phyloP scores from a whole-genome alignment of 768 basidiomycete genomes.

The Lyophyllum atratum region DNA sequence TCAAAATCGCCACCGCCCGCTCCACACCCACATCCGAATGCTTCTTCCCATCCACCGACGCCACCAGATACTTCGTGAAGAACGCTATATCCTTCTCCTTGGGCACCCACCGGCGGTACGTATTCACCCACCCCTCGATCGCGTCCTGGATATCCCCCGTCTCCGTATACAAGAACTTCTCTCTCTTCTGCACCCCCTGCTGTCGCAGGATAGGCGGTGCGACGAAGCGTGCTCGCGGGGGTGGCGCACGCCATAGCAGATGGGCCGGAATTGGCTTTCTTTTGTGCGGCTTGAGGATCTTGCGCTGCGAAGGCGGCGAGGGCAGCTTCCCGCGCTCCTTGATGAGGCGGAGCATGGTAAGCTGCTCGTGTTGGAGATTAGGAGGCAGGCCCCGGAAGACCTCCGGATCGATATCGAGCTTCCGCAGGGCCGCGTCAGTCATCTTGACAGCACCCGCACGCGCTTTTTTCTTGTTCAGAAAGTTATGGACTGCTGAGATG shows the following conservation, averaged over 20 bases:
- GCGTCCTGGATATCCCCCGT: constrained; percentile 72
- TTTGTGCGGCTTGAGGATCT: constrained; percentile 57
- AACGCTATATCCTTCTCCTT: constrained; percentile 73
- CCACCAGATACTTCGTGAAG: constrained; percentile 71
- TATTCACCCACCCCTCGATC: constrained; percentile 76
- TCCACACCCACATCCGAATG: constrained; percentile 66
- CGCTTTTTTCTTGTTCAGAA: constrained; percentile 32
- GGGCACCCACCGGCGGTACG: constrained; percentile 62
- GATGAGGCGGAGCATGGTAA: constrained; percentile 58
- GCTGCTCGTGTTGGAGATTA: constrained; percentile 72
- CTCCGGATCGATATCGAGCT: constrained; percentile 72
- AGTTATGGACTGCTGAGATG: constrained; percentile 35
- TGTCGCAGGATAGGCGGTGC: constrained; percentile 56
- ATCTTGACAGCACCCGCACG: constrained; percentile 41
- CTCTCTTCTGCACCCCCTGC: constrained; percentile 54
- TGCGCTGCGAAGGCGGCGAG: constrained; percentile 41
- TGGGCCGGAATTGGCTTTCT: constrained; percentile 39
- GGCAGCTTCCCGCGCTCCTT: constrained; percentile 43
- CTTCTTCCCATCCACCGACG: constrained; percentile 57
- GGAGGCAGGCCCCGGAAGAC: constrained; percentile 68
- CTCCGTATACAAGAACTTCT: constrained; percentile 61
- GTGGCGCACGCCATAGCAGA: constrained; percentile 48
- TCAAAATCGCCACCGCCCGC: constrained; percentile 68
- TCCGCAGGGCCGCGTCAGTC: constrained; percentile 56
- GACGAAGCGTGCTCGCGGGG: constrained; percentile 56